phyloP scores from a whole-genome alignment of 1,139 yeast genomes.

The Starmera stellimalicola region DNA sequence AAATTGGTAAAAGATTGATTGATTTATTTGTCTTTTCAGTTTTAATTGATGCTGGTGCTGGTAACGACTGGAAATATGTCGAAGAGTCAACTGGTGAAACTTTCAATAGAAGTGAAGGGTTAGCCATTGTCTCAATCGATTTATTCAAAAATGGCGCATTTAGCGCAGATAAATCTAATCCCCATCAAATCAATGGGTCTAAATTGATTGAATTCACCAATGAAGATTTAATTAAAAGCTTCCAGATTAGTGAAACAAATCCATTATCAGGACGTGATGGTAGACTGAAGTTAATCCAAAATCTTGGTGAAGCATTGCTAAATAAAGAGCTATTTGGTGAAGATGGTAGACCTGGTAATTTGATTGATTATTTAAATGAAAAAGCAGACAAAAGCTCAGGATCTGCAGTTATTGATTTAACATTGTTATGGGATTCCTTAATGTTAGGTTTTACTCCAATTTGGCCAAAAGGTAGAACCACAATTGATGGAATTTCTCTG shows the following conservation, averaged over 20 bases:
- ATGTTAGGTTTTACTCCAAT: constrained; percentile 43
- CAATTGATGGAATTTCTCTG: constrained; percentile 35
- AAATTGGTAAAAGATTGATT: constrained; percentile 38
- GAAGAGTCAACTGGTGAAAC: constrained; percentile 24
- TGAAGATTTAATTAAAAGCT: constrained; percentile 24
- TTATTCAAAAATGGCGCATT: constrained; percentile 42
- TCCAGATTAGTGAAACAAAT: constrained; percentile 36
- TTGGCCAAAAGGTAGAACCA: constrained; percentile 51
- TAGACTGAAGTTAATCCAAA: constrained; percentile 32
- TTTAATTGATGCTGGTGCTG: constrained; percentile 56
- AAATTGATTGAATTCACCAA: constrained; percentile 25
- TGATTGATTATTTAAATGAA: constrained; percentile 35
- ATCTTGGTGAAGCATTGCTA: constrained; percentile 35
- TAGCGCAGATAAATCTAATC: constrained; percentile 25
- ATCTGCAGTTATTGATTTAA: constrained; percentile 26
- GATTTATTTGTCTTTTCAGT: constrained; percentile 51
- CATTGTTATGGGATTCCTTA: constrained; percentile 39
- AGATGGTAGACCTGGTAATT: constrained; percentile 43
- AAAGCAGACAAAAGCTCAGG: constrained; percentile 8
- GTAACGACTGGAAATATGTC: constrained; percentile 39
- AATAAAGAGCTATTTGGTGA: constrained; percentile 33
- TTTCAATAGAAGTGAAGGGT: constrained; percentile 43
- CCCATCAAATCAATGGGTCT: constrained; percentile 33
- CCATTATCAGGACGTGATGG: constrained; percentile 45
- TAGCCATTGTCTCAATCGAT: constrained; percentile 47